These are phyloP conservation scores for Ogataea salicorniae DNA, from an alignment of 805 yeast genomes.

Conservation along the genomic window DNA sequence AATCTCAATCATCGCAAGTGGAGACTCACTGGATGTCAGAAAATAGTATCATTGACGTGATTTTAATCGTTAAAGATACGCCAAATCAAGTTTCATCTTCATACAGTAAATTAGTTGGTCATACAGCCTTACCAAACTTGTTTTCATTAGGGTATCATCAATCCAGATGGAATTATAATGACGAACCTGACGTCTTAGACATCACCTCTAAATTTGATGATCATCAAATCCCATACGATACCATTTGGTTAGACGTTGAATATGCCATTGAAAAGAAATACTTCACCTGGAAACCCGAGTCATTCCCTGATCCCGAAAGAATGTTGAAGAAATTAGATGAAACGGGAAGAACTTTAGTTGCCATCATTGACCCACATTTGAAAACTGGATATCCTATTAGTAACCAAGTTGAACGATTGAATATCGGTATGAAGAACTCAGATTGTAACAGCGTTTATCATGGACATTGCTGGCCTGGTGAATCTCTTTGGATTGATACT, in stretches of 20 bases:
- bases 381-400: constrained; percentile 67
- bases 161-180: constrained; percentile 96
- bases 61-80: constrained; percentile 54
- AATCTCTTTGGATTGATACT: constrained; percentile 89
- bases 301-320: constrained; percentile 68
- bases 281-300: constrained; percentile 80
- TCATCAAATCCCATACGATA: constrained; percentile 75
- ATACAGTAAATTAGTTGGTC: constrained; percentile 72
- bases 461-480: constrained; percentile 99
- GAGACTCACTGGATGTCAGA: constrained; percentile 92
- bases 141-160: constrained; percentile 91
- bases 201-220: constrained; percentile 68
- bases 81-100: constrained; percentile 52
- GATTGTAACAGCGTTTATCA: constrained; percentile 45
- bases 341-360: constrained; percentile 76
- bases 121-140: constrained; percentile 63
- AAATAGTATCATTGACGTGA: constrained; percentile 74
- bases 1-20: constrained; percentile 9
- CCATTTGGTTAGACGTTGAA: constrained; percentile 93
- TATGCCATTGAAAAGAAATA: constrained; percentile 83
- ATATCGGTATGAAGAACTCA: constrained; percentile 37
- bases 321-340: constrained; percentile 62
- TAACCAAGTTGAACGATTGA: constrained; percentile 41
- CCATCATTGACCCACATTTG: constrained; percentile 89
- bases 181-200: constrained; percentile 75